Base-by-base conservation (phyloP, 2,329 filamentous ascomycete species). In the Colletotrichum godetiae region DNA sequence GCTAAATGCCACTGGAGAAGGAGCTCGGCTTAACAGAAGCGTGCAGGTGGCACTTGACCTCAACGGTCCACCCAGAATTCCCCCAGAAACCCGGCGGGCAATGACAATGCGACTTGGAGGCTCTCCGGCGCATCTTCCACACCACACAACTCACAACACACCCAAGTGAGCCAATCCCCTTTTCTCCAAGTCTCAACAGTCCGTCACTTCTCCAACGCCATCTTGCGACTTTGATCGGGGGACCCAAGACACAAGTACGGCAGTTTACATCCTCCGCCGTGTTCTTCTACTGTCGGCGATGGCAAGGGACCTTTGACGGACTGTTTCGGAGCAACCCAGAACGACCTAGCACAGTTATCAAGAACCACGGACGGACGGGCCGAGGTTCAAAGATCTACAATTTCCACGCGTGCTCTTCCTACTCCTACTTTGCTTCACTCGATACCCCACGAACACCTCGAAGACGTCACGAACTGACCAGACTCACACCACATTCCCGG, bases 121-220 rank as follows among this genome's bases (percentile, higher is more conserved):
- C 67, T 65, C 35, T 31, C 60, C 37, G 60, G 60, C 53, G 53
- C 60, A 65, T 69, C 67, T 49, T 58, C 13, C 19, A 29, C 52
- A 31, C 37, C 19, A 35, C 22, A 42, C 24, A n/a, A 11, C 5
- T 12, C 42, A 52, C 35, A 24, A 15, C 22, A 35, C 22, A 8
- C 13, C 4, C 4, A 37, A 31, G 15, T 46, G 37, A 35, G 19
- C 24, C 13, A n/a, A 5, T 5, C 29, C 12, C 52, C 35, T 31
- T 31, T n/a, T 33, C 42, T 24, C 59, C 19, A 24, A 27, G 6
- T 24, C 10, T 5, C 37, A 37, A 24, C 46, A 42, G 63, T 66
- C 69, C 65, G 64, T 72, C 67, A 70, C n/a, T 55, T 73, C 42
- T 61, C 59, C 53, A 64, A 53, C 59, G 66, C 49, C 67, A 73